These are phyloP conservation scores for Ustanciosporium gigantosporum DNA, from an alignment of 1,284 basidiomycete species.

Conservation along the genomic window DNA sequence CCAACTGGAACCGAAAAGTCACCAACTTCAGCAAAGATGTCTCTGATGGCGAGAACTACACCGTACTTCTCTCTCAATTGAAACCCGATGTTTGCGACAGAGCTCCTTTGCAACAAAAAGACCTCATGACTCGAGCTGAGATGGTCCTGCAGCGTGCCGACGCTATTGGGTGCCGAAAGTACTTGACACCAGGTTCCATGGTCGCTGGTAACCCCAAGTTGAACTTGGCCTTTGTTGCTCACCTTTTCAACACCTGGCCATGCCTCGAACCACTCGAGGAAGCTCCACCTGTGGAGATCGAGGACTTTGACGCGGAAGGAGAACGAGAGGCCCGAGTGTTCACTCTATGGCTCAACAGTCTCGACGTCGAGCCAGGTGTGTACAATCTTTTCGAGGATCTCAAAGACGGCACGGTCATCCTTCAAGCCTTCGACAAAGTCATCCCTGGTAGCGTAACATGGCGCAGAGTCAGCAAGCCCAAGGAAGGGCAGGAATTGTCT, in stretches of 20 bases:
- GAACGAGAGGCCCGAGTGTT: slow-evolving; percentile 97
- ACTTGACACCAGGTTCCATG: slow-evolving; percentile 87
- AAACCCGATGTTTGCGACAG: slow-evolving; percentile 85
- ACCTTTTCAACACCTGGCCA: slow-evolving; percentile 97
- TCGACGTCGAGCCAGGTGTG: slow-evolving; percentile 92
- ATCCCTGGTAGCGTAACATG: slow-evolving; percentile 88
- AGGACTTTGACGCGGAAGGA: slow-evolving; percentile 98
- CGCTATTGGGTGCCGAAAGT: slow-evolving; percentile 90
- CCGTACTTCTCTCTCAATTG: slow-evolving; percentile 89
- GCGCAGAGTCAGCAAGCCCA: slow-evolving; percentile 91
- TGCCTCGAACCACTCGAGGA: slow-evolving; percentile 76
- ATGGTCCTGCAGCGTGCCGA: slow-evolving; percentile 91
- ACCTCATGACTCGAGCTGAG: slow-evolving; percentile 82
- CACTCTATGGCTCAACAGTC: slow-evolving; percentile 94
- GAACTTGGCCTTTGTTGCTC: slow-evolving; percentile 97
- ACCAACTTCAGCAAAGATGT: slow-evolving; percentile 96
- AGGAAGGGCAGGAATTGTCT: slow-evolving; percentile 77
- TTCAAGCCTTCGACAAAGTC: slow-evolving; percentile 96
- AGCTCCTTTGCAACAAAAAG: slow-evolving; percentile 83
- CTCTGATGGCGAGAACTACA: slow-evolving; percentile 94
- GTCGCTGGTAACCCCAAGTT: slow-evolving; percentile 95
- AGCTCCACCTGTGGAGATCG: slow-evolving; percentile 72
- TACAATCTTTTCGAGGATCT: slow-evolving; percentile 96
- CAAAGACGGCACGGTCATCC: slow-evolving; percentile 82
- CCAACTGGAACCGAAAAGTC: slow-evolving; percentile 76